Evolutionary conservation across 2,329 filamentous ascomycete genomes (phyloP), one percentile per base, ranked within the genome.

Genomic region (Pseudogymnoascus sp.): DNA sequence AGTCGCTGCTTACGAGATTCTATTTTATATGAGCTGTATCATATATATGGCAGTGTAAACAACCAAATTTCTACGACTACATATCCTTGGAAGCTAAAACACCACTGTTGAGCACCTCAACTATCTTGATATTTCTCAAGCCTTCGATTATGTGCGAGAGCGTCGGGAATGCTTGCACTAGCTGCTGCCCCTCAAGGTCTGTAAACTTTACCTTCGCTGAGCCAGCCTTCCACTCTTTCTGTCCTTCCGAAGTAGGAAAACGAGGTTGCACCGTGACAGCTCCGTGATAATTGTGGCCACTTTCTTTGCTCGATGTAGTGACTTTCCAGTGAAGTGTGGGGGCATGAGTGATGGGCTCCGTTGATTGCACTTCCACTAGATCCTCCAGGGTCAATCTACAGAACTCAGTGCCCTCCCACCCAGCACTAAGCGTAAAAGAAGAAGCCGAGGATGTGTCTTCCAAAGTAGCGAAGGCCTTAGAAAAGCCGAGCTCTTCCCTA

Each of bases 401-500:
- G 59, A 67, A 68, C 19, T 63, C 64, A 7, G 61, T 65, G 23
- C 67, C 64, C 63, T 68, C 63, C 67, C 67, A 68, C 6, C 67
- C 65, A 42, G 67, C 66, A 15, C 60, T 68, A 10, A 68, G 31
- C 15, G 40, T 21, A 60, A 65, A 68, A 2, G 37, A 53, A n/a
- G 29, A 61, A 2, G 42, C 59, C 1, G 60, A 50, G 4, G 26
- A 44, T n/a, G 60, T 38, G 7, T 62, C 59, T 2, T 68, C 66
- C 5, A 68, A 35, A 13, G 64, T 68, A n/a, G 66, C 63, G 66
- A 75, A 82, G 0, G 83, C 66, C 70, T 84, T 85, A 1, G 82
- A 80, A 75, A 83, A 80, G 0, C 82, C 82, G 2, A 84, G 74
- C 67, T 84, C 82, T 62, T 84, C 82, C 2, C 82, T 72, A 0